A percentile compares a stretch with the other conserved stretches of the same genome.
phyloP scores from a whole-genome alignment of 176 grass and related monocot species.

The Oryza rufipogon region DNA sequence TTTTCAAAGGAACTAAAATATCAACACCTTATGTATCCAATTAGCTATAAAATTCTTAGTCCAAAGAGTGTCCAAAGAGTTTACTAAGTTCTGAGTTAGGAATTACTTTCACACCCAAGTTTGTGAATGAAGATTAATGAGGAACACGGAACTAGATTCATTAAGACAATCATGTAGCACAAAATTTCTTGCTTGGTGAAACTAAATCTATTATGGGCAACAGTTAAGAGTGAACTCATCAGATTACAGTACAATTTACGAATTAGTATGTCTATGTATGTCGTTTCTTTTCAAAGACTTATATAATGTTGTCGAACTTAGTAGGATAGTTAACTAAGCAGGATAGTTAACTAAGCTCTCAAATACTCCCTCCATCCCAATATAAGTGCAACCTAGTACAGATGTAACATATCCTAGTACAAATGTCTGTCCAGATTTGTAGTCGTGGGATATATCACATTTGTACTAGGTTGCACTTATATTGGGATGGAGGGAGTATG shows the following conservation, averaged over 20 bases:
- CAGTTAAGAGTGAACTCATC: background rate
- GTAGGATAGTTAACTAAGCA: background rate
- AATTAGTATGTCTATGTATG: background rate
- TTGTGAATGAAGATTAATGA: background rate
- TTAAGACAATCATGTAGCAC: background rate
- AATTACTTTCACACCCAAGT: background rate
- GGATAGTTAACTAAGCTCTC: background rate
- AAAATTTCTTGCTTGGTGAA: background rate
- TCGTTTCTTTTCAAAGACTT: background rate
- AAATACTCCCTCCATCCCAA: background rate
- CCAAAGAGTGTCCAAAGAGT: background rate
- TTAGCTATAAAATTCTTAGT: conserved; percentile 4
- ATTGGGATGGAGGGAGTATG: background rate
- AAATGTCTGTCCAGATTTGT: too few relatives aligned
- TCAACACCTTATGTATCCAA: background rate
- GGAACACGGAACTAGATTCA: background rate
- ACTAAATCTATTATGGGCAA: background rate
- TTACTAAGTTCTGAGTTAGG: background rate
- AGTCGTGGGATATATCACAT: too few relatives aligned
- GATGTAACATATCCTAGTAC: too few relatives aligned
- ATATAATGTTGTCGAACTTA: background rate
- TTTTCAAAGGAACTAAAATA: background rate
- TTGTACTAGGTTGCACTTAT: too few relatives aligned
- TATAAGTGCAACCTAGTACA: too few relatives aligned
- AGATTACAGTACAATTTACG: conserved; percentile 14